These are phyloP conservation scores for Jamesozyma lodderae DNA, from an alignment of 805 yeast species.

Conservation along the genomic window DNA sequence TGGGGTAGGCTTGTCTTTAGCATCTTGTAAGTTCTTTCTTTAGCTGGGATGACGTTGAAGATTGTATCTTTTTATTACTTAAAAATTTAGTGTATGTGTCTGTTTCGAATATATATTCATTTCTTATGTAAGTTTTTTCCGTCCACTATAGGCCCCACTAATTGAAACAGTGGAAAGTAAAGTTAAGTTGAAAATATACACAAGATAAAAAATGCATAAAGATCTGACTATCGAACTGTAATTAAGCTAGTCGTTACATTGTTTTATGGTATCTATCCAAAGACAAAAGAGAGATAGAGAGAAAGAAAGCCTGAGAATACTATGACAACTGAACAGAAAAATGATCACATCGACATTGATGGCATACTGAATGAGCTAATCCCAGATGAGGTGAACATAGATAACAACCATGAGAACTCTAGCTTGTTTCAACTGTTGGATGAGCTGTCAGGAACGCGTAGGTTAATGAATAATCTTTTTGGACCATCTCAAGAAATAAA, in stretches of 20 bases:
- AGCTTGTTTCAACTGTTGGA: conserved; percentile 20
- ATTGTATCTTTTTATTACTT: no score
- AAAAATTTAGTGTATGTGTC: neutral
- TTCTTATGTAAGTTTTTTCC: neutral
- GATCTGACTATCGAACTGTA: no score
- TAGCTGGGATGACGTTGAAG: no score
- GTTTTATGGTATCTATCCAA: neutral
- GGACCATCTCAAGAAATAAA: conserved; percentile 1
- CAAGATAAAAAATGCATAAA: no score
- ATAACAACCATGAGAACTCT: neutral
- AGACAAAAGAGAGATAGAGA: no score
- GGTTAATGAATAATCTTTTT: conserved; percentile 17
- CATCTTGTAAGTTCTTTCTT: no score
- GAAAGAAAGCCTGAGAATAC: no score
- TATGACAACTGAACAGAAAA: neutral
- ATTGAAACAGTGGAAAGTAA: no score
- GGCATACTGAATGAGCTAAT: neutral
- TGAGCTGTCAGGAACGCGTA: conserved; percentile 18
- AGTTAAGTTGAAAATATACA: no score
- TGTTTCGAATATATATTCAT: neutral
- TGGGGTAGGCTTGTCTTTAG: conserved; percentile 35
- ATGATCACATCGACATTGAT: neutral
- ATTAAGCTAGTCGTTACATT: neutral
- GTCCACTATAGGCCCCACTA: no score
- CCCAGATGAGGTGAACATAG: neutral